These are phyloP conservation scores for Entelexis sorbosivorans DNA, from an alignment of 1,139 yeast species.

Conservation along the genomic window DNA sequence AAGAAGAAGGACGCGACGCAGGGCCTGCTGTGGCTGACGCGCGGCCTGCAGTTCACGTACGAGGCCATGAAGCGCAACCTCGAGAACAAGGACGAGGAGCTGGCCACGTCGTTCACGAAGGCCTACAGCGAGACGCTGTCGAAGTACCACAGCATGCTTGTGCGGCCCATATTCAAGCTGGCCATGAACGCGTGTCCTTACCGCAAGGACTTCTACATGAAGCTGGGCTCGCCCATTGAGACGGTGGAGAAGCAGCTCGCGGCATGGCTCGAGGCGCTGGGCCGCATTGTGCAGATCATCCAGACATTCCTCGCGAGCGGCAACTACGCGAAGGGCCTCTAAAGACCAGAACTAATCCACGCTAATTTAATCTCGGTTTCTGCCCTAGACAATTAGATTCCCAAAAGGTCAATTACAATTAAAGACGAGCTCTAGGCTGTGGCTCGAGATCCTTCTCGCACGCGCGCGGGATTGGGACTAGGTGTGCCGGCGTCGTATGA, in stretches of 20 bases:
- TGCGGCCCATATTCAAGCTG: slow-evolving; percentile 78
- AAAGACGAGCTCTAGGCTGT: too few species aligned
- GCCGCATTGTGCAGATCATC: slow-evolving; percentile 59
- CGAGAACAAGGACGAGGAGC: slow-evolving; percentile 48
- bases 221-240: slow-evolving; percentile 50
- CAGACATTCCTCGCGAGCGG: slow-evolving; percentile 68
- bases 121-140: slow-evolving; percentile 71
- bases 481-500: neutral
- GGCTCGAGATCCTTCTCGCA: too few species aligned
- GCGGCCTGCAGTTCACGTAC: slow-evolving; percentile 80
- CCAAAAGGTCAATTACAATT: too few species aligned
- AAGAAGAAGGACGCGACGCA: slow-evolving; percentile 75
- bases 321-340: slow-evolving; percentile 82
- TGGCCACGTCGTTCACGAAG: slow-evolving; percentile 67
- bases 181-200: slow-evolving; percentile 96
- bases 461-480: too few species aligned
- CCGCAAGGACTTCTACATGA: slow-evolving; percentile 71
- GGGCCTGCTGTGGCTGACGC: slow-evolving; percentile 74
- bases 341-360: slow-evolving; percentile 20
- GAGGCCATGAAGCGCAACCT: slow-evolving; percentile 76
- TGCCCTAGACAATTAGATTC: neutral
- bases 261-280: slow-evolving; percentile 69
- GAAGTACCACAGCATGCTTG: slow-evolving; percentile 68
- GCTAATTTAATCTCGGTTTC: neutral
- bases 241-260: slow-evolving; percentile 54